Evolutionary conservation across 148 eudicot species (phyloP).

Genomic region (Spergularia marina): DNA sequence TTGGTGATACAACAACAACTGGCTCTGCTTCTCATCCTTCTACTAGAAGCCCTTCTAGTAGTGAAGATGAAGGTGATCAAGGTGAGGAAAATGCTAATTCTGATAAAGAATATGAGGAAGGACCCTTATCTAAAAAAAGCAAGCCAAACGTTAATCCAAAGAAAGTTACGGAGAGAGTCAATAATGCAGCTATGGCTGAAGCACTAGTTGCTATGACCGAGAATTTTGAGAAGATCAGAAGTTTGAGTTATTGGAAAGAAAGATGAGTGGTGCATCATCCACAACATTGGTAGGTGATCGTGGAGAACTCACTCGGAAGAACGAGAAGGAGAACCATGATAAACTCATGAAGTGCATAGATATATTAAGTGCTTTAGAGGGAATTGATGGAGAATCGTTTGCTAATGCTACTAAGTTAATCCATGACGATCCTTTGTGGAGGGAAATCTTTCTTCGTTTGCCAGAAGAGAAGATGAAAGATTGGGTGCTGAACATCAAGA

Average conservation of each 20-base stretch:
- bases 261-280: background rate
- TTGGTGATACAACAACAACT: constrained; percentile 9
- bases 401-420: too few species aligned
- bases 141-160: background rate
- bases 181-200: constrained; percentile 3
- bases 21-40: background rate
- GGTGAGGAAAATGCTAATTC: background rate
- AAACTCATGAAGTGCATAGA: too few species aligned
- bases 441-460: background rate
- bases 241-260: background rate
- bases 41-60: constrained; percentile 10
- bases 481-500: background rate
- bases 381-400: too few species aligned
- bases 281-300: too few species aligned
- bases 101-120: background rate
- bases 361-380: too few species aligned
- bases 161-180: background rate
- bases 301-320: background rate
- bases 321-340: background rate
- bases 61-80: background rate
- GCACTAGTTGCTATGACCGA: background rate
- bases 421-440: background rate
- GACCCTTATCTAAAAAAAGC: background rate
- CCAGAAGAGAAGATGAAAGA: background rate
- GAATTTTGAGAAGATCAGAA: constrained; percentile 8